Evolutionary conservation across 345 rosid genomes (phyloP).

Genomic region (Salix dunnii): DNA sequence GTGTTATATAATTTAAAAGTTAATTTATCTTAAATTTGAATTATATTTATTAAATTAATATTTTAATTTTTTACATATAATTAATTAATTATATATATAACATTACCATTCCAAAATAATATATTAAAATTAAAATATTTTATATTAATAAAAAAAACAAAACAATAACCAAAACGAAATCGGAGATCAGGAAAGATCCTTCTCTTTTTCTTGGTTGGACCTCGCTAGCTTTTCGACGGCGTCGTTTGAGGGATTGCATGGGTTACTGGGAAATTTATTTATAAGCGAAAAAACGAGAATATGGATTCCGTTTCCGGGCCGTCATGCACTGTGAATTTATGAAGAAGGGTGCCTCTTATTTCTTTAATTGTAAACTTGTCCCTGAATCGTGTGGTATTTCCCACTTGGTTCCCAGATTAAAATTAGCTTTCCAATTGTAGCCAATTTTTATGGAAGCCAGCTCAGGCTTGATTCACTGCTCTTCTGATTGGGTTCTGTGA

Average conservation of each 20-base stretch:
- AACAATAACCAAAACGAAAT: too few species aligned
- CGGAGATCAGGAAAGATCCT: background rate
- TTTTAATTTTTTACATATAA: too few species aligned
- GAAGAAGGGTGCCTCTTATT: background rate
- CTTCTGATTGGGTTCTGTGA: too few species aligned
- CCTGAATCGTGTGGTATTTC: background rate
- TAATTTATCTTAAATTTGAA: too few species aligned
- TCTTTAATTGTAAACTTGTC: background rate
- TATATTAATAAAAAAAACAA: too few species aligned
- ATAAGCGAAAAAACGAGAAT: background rate
- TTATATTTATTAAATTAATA: too few species aligned
- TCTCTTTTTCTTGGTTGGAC: background rate
- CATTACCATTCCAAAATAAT: too few species aligned
- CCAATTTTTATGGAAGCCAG: background rate
- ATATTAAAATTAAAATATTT: too few species aligned
- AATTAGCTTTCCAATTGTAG: too few species aligned
- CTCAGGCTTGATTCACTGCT: background rate
- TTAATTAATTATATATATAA: too few species aligned
- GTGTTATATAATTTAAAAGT: too few species aligned
- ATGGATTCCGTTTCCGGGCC: background rate
- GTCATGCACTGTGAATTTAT: slow-evolving; percentile 2
- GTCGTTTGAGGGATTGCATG: background rate
- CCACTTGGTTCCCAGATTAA: too few species aligned
- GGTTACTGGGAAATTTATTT: background rate
- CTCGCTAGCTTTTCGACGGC: background rate